Evolutionary conservation across 495 filamentous ascomycete genomes (phyloP).

Genomic region (Mytilinidion resinicola): DNA sequence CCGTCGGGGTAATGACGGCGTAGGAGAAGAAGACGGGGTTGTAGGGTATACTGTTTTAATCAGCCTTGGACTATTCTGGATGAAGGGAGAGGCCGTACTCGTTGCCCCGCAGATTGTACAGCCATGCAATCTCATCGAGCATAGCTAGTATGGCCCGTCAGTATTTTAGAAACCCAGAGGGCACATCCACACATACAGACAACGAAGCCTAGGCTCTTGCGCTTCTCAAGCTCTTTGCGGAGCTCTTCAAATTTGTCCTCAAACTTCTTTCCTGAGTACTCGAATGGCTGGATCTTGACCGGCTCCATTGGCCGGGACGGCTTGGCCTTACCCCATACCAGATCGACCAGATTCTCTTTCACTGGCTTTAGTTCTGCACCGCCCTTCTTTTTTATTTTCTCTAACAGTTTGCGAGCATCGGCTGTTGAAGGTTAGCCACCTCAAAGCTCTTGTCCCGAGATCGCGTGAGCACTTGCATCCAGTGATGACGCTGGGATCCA

Average conservation of each 20-base stretch:
- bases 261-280: conserved; percentile 78
- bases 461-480: conserved; percentile 51
- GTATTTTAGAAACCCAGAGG: not conserved
- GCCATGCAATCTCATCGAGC: conserved; percentile 97
- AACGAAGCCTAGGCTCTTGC: conserved; percentile 80
- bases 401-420: conserved; percentile 77
- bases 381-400: conserved; percentile 82
- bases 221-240: conserved; percentile 86
- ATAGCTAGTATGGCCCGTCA: conserved; percentile 47
- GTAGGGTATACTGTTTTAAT: conserved; percentile 71
- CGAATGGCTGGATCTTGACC: conserved; percentile 59
- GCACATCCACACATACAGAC: conserved; percentile 50
- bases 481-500: conserved; percentile 82
- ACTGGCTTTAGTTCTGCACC: conserved; percentile 68
- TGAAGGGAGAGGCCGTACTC: conserved; percentile 52
- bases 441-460: not conserved
- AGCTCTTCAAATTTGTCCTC: conserved; percentile 80
- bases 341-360: conserved; percentile 75
- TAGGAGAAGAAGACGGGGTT: conserved; percentile 99
- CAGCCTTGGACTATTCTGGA: not conserved
- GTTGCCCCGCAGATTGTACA: conserved; percentile 91
- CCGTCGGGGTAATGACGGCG: conserved; percentile 74
- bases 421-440: conserved; percentile 36
- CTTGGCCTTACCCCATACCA: conserved; percentile 71
- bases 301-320: conserved; percentile 71